Base-by-base conservation (phyloP, 345 rosid species). In the Laguncularia racemosa region DNA sequence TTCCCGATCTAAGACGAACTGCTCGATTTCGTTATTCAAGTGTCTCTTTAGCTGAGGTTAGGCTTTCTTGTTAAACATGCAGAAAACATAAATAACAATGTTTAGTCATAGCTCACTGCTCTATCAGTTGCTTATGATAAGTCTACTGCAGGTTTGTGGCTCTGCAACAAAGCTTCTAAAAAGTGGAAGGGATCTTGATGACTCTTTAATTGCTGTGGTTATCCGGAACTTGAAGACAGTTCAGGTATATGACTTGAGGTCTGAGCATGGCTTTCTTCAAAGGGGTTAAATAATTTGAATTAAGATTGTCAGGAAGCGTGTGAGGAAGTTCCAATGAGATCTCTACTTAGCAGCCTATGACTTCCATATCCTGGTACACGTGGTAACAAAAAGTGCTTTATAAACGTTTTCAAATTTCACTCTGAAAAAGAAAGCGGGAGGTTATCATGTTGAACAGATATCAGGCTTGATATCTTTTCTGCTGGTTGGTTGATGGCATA, bases 21-120 rank as follows among this genome's bases (percentile, higher is more conserved):
- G 88, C 99, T 66, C 92, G 99, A 18, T 93, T 59, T 75, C 92
- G 95, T 47, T 93, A 87, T 70, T 76, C 87, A 53, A 79, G 84
- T 71, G 90, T 82, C 61, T 69, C 79, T 55, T 61, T 80, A 40
- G 89, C 91, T 33, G 83, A 87, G 99, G 99, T 93, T 71, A 33
- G 49, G 84, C 75, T 71, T 73, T 20, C 23, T 54, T 70, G 20
- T 67, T 67, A 21, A 17, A 44, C 44, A 20, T 45, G 48, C 44
- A 60, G 59, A n/a, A 48, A 44, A 55, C 54, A 48, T 14, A 44
- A 21, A 53, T 52, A 20, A 1, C 11, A 58, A 44, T 20, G 19
- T 46, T 48, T 48, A 2, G 12, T 45, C 9, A 14, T 60, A 33
- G 46, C 53, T 38, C 33, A 16, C 17, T 14, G 47, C 48, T 59